phyloP scores from a whole-genome alignment of 139 green algal species.

The Astrephomene gubernaculifera region DNA sequence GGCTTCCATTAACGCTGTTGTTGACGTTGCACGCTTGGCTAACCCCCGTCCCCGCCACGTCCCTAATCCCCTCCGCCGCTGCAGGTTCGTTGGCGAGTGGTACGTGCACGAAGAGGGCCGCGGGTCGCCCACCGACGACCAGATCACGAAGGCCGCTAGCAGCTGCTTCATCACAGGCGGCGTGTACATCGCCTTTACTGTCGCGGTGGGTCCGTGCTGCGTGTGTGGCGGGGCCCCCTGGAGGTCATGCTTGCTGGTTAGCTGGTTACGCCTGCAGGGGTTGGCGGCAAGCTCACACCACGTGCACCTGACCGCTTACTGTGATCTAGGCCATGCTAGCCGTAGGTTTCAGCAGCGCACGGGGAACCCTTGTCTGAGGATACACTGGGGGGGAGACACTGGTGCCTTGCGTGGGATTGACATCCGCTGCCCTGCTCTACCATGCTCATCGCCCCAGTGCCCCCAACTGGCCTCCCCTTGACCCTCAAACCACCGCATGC shows the following conservation, averaged over 20 bases:
- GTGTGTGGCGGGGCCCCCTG: background rate
- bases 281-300: background rate
- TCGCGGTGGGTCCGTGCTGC: background rate
- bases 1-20: background rate
- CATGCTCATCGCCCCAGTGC: background rate
- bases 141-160: slow-evolving; percentile 14
- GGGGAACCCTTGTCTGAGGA: background rate
- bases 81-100: slow-evolving; percentile 36
- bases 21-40: background rate
- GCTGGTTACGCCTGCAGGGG: background rate
- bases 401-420: background rate
- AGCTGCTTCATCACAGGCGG: slow-evolving; percentile 25
- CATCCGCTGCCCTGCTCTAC: background rate
- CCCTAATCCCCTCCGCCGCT: background rate
- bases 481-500: background rate
- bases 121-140: slow-evolving; percentile 15
- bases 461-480: background rate
- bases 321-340: background rate
- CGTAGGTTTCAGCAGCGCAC: background rate
- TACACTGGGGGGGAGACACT: background rate
- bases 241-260: background rate
- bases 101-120: slow-evolving; percentile 32
- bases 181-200: slow-evolving; percentile 33
- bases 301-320: background rate
- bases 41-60: background rate